phyloP scores from a whole-genome alignment of 345 rosid genomes.

The Raphanus raphanistrum region DNA sequence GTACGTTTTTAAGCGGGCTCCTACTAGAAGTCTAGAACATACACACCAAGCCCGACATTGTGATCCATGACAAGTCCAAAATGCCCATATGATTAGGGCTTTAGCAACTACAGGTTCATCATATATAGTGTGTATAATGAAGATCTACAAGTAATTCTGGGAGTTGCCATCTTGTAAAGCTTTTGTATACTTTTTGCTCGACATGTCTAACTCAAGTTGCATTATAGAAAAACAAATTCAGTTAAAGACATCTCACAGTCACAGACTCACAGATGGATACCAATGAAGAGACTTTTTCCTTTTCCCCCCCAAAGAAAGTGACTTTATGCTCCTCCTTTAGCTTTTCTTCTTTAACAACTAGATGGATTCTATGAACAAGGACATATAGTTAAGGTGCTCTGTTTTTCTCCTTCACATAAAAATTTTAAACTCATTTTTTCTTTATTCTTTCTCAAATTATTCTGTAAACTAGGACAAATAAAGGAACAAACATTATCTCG shows the following conservation, averaged over 20 bases:
- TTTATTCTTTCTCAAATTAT: not conserved
- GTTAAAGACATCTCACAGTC: not conserved
- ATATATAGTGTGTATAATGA: not conserved
- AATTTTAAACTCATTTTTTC: not conserved
- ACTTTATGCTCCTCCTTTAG: slow-evolving; percentile 14
- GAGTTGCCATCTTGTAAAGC: not conserved
- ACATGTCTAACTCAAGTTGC: not conserved
- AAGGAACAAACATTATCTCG: not conserved
- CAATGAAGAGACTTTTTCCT: not conserved
- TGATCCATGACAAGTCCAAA: no score
- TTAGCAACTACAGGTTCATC: not conserved
- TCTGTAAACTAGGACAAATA: not conserved
- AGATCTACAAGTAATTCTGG: not conserved
- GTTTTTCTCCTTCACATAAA: slow-evolving; percentile 20
- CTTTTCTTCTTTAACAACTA: not conserved
- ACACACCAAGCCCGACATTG: no score
- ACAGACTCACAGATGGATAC: no score
- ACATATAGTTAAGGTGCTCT: slow-evolving; percentile 15
- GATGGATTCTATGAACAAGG: slow-evolving; percentile 3
- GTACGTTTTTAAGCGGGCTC: not conserved
- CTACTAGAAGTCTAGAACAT: no score
- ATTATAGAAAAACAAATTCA: not conserved
- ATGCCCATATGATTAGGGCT: not conserved
- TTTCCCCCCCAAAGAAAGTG: not conserved
- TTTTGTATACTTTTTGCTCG: not conserved